A percentile compares a stretch with the other conserved stretches of the same genome.
Conservation (phyloP, 1,284 basidiomycete species). For the Puccinia hordei region DNA sequence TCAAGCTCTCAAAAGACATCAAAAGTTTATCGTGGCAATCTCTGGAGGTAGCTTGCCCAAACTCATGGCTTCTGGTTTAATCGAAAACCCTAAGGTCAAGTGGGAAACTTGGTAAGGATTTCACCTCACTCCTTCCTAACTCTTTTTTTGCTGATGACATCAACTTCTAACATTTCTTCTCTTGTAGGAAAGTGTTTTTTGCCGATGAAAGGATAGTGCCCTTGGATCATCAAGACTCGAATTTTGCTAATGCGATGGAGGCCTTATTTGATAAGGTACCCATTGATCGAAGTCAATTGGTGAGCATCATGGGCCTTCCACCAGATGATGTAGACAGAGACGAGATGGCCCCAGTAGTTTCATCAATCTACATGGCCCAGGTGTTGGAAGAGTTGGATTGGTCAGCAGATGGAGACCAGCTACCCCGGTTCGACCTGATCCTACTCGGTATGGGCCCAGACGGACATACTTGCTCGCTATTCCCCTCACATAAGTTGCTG, state of each 20-base stretch:
- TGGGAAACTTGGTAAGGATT: slow-evolving; percentile 59
- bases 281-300: slow-evolving; percentile 58
- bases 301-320: slow-evolving; percentile 58
- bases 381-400: slow-evolving; percentile 66
- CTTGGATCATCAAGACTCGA: slow-evolving; percentile 58
- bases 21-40: slow-evolving; percentile 59
- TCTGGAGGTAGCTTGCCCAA: slow-evolving; percentile 59
- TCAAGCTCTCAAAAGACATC: slow-evolving; percentile 58
- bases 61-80: slow-evolving; percentile 58
- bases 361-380: slow-evolving; percentile 89
- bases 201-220: slow-evolving; percentile 60
- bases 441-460: slow-evolving; percentile 60
- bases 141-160: background rate
- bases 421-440: slow-evolving; percentile 60
- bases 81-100: slow-evolving; percentile 56
- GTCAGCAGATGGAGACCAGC: slow-evolving; percentile 53
- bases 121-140: background rate
- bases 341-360: slow-evolving; percentile 76
- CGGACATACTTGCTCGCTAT: slow-evolving; percentile 59
- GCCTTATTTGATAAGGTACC: slow-evolving; percentile 60
- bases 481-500: slow-evolving; percentile 59
- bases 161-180: background rate
- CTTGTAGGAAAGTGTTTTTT: slow-evolving; percentile 58
- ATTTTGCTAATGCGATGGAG: slow-evolving; percentile 57
- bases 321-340: slow-evolving; percentile 74